Conservation (phyloP, 495 filamentous ascomycete species). For the Rostrohypoxylon terebratum region DNA sequence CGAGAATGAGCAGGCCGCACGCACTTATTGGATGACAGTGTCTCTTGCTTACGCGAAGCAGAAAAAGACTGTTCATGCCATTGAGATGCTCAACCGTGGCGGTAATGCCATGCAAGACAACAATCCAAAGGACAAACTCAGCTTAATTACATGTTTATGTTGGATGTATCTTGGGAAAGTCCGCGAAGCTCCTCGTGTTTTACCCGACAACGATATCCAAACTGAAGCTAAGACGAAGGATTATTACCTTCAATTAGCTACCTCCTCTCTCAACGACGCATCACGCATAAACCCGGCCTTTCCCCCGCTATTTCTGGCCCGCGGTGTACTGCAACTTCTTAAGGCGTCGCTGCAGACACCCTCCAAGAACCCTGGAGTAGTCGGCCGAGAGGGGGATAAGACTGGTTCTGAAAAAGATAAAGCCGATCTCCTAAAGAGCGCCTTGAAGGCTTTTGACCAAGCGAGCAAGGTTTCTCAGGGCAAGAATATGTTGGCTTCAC, state of each 20-base stretch:
- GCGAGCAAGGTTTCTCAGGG: slow-evolving; percentile 83
- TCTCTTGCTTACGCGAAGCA: slow-evolving; percentile 98
- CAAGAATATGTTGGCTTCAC: slow-evolving; percentile 87
- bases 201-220: slow-evolving; percentile 67
- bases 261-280: slow-evolving; percentile 89
- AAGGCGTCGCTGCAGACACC: slow-evolving; percentile 85
- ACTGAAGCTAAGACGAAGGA: slow-evolving; percentile 91
- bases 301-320: slow-evolving; percentile 88
- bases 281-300: slow-evolving; percentile 93
- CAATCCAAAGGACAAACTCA: slow-evolving; percentile 84
- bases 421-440: slow-evolving; percentile 80
- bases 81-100: slow-evolving; percentile 90
- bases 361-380: slow-evolving; percentile 69
- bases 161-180: slow-evolving; percentile 95
- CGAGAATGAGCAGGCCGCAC: slow-evolving; percentile 88
- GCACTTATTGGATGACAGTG: slow-evolving; percentile 94
- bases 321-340: slow-evolving; percentile 88
- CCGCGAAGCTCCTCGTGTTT: slow-evolving; percentile 84
- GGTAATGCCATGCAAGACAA: slow-evolving; percentile 76
- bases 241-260: slow-evolving; percentile 89
- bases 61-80: slow-evolving; percentile 89
- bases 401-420: slow-evolving; percentile 73
- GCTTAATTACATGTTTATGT: slow-evolving; percentile 83
- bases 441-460: slow-evolving; percentile 92
- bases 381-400: slow-evolving; percentile 57